Percentiles rank a stretch among this genome's conserved stretches.
phyloP scores from a whole-genome alignment of 495 filamentous ascomycete species.

The Thozetella sp. region DNA sequence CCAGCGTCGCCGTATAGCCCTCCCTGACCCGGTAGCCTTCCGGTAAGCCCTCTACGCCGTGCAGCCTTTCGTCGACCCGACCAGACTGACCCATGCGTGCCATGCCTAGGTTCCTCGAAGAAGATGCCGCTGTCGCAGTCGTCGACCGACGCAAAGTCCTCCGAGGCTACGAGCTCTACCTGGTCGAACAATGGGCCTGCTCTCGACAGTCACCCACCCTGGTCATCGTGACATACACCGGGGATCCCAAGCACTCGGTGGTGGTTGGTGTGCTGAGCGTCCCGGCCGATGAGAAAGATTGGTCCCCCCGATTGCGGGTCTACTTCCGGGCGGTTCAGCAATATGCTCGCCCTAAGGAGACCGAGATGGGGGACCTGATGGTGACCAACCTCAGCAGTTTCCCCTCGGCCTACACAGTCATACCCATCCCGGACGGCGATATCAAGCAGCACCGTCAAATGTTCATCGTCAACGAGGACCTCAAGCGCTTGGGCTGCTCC shows the following conservation, averaged over 20 bases:
- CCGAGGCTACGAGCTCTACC: slow-evolving; percentile 87
- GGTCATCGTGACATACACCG: slow-evolving; percentile 92
- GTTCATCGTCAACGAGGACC: slow-evolving; percentile 92
- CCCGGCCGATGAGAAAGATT: slow-evolving; percentile 76
- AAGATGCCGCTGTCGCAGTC: slow-evolving; percentile 77
- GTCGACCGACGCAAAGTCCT: slow-evolving; percentile 69
- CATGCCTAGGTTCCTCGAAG: slow-evolving; percentile 74
- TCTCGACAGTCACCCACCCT: slow-evolving; percentile 88
- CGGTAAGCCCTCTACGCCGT: slow-evolving; percentile 31
- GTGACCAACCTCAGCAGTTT: slow-evolving; percentile 91
- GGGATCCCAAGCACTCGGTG: slow-evolving; percentile 76
- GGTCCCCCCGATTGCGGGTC: slow-evolving; percentile 75
- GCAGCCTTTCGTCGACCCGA: background rate
- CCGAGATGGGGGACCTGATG: slow-evolving; percentile 82
- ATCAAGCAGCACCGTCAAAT: slow-evolving; percentile 76
- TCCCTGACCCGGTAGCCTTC: slow-evolving; percentile 75
- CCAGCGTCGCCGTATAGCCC: slow-evolving; percentile 56
- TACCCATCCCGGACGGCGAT: slow-evolving; percentile 86
- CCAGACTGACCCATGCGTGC: slow-evolving; percentile 3
- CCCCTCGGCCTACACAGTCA: slow-evolving; percentile 85
- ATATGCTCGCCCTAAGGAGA: slow-evolving; percentile 84
- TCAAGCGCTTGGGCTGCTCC: slow-evolving; percentile 91
- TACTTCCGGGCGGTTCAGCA: slow-evolving; percentile 88
- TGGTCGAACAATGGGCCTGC: slow-evolving; percentile 98
- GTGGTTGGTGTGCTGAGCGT: slow-evolving; percentile 82